These are phyloP conservation scores for Vinca major DNA, from an alignment of 305 asterid genomes.

Conservation along the genomic window DNA sequence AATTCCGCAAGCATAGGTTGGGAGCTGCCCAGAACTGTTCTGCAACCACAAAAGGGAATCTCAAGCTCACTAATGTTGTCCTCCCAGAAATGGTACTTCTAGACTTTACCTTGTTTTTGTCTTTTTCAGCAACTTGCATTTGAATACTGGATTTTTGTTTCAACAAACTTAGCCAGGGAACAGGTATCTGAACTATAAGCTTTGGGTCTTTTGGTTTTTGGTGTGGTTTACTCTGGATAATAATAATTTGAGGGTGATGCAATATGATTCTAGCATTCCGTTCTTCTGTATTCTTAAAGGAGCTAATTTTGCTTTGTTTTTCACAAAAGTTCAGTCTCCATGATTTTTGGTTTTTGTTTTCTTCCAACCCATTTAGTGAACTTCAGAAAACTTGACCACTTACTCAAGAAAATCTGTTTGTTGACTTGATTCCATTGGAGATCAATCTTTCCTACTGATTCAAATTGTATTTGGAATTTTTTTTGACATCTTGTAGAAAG, in stretches of 20 bases:
- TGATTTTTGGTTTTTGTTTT: background rate
- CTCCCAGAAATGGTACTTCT: constrained; percentile 60
- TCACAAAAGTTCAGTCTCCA: background rate
- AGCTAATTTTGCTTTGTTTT: background rate
- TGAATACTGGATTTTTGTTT: background rate
- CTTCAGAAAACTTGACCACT: background rate
- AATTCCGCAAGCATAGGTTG: constrained; percentile 55
- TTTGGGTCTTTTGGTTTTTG: background rate
- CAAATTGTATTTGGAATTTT: constrained; percentile 1
- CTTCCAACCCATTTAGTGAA: background rate
- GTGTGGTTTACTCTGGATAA: background rate
- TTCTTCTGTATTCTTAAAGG: background rate
- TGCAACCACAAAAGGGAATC: constrained; percentile 74
- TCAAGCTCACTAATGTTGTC: constrained; percentile 48
- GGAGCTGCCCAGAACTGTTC: constrained; percentile 99
- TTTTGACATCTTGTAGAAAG: constrained; percentile 40
- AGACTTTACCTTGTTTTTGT: background rate
- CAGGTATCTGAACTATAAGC: background rate
- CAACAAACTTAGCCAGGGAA: background rate
- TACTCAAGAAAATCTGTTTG: background rate
- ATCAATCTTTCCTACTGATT: background rate
- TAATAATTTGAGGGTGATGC: background rate
- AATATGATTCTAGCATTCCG: background rate
- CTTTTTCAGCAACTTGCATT: background rate
- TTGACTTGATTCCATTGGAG: background rate